Base-by-base conservation (phyloP, 257 asterid species). In the Nicotiana benthamiana region DNA sequence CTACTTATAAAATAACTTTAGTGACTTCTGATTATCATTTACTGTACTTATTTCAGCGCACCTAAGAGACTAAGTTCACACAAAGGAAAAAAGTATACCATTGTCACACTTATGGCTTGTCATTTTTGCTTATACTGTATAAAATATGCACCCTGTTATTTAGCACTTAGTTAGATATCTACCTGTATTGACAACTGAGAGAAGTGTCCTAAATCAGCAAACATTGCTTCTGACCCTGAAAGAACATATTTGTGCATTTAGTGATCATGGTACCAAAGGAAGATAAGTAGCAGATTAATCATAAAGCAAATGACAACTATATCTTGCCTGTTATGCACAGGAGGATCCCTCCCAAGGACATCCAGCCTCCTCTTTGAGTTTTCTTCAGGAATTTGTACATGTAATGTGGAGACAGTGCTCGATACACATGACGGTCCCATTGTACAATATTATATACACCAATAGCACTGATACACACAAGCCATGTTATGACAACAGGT, bases 201-300 rank as follows among this genome's bases (percentile, higher is more conserved):
- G 83, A 95, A 95, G 85, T 95, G 99, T 75, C 99, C 99, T 0
- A 95, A 95, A 87, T 95, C 99, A 77, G 99, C 99, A 87, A 92
- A 95, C 99, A 95, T 95, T 48, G 99, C 99, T 89, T 95, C 99
- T 6, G 99, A 95, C 86, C 99, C 98, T 94, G 97, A 76, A 81
- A 81, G 67, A 30, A 43, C 18, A 54, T 16, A 52, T 57, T 57
- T 80, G 48, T 34, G 30, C 79, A 80, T 65, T 48, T 74, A 20
- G 51, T 26, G 36, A 74, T 48, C 61, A 74, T 74, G 13, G 15
- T 46, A 51, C 16, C 48, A 51, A 85, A 83, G 67, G 34, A 40
- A 24, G 9, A 81, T 61, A 60, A 80, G 11, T 9, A 54, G 61
- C 2, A 59, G 22, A 18, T 52, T 57, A 51, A 66, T 75, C 17